Base-by-base conservation (phyloP, 306 rosid genomes). In the Vigna hirtella region DNA sequence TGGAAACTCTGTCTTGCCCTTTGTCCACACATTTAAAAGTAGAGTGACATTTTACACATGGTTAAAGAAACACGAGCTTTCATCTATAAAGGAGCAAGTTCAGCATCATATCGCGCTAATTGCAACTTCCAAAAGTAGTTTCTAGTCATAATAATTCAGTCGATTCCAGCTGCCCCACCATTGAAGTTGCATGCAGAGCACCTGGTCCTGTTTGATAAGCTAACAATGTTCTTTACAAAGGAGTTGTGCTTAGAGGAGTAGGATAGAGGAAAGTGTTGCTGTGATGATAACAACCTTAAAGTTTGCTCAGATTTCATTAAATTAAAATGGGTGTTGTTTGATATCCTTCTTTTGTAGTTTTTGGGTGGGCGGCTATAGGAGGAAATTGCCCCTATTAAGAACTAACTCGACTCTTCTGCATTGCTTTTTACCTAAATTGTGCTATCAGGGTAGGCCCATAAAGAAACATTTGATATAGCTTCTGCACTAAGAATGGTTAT, bases 181-280 rank as follows among this genome's bases (percentile, higher is more conserved):
- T 26, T 26, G 28, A 26, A 26, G 3, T 26, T 26, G 28, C 28
- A 26, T 24, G 17, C 56, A 48, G 14, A 67, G 42, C 72, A 66
- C 32, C 73, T 55, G 8, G 66, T 72, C 79, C 71, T 64, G 66
- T 63, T 77, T 62, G 20, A 62, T 18, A 53, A 58, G 48, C 50
- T 14, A 2, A 18, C 65, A 7, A 32, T 73, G 22, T 32, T 45
- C 75, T 72, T 74, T 57, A 74, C 59, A 57, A 56, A 53, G 64
- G 14, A 36, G 17, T 24, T 62, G 66, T 74, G 81, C 77, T 58
- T 57, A 22, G 45, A 38, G 10, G 17, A 58, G 77, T 66, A 66
- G 38, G 75, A 80, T 30, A 66, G 43, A 56, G 64, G 79, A 73
- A 80, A 64, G 17, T 73, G 50, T 22, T 45, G 8, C 16, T 55